These are phyloP conservation scores for Phanerochaete carnosa DNA, from an alignment of 768 basidiomycete species.

Conservation along the genomic window DNA sequence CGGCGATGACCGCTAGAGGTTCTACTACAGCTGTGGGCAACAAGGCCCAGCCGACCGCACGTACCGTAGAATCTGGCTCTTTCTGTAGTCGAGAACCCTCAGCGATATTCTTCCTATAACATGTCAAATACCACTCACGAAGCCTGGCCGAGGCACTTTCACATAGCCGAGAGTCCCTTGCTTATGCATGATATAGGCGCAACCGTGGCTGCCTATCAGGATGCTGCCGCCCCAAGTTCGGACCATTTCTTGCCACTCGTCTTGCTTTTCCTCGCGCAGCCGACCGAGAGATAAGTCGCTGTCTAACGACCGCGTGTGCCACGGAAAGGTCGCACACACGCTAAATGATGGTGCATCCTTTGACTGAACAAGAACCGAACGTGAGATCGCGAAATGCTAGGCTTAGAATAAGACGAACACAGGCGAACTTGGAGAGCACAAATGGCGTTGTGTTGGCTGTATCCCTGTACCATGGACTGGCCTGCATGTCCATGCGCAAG, in stretches of 20 bases:
- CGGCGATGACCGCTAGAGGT: slow-evolving; percentile 59
- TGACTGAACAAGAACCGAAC: not conserved
- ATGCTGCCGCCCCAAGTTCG: slow-evolving; percentile 48
- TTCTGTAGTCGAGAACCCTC: not conserved
- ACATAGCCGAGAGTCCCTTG: slow-evolving; percentile 5
- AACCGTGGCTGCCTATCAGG: slow-evolving; percentile 33
- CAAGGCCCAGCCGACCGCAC: slow-evolving; percentile 51
- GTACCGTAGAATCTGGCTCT: not conserved
- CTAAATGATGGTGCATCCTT: not conserved
- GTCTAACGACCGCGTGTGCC: slow-evolving; percentile 32
- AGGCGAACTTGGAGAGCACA: slow-evolving; percentile 8
- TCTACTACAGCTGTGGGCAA: slow-evolving; percentile 39
- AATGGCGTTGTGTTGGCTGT: slow-evolving; percentile 3
- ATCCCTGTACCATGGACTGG: not conserved
- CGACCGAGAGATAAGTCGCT: slow-evolving; percentile 33
- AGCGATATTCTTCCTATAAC: not conserved
- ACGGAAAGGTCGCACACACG: slow-evolving; percentile 21
- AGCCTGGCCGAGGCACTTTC: slow-evolving; percentile 7
- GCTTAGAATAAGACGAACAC: slow-evolving; percentile 10
- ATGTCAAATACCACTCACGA: not conserved
- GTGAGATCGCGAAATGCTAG: not conserved
- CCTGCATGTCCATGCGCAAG: not conserved
- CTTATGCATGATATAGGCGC: slow-evolving; percentile 21
- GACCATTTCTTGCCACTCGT: slow-evolving; percentile 45
- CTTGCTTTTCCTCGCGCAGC: slow-evolving; percentile 16